phyloP scores from a whole-genome alignment of 2,329 filamentous ascomycete genomes.

The Chalaropsis ovoidea region DNA sequence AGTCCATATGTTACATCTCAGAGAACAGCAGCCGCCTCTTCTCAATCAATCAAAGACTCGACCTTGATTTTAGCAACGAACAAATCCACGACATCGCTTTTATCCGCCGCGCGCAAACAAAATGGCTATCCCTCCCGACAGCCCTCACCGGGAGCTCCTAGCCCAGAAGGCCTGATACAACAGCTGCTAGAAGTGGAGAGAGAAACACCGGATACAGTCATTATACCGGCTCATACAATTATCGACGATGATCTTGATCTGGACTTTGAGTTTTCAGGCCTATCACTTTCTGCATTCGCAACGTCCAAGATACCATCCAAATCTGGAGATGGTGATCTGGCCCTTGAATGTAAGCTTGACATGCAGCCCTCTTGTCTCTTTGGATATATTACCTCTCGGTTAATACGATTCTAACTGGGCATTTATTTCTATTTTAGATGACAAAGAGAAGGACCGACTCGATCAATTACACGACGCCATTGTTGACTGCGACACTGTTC shows the following conservation, averaged over 20 bases:
- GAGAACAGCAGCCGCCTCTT: constrained; percentile 45
- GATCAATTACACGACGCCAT: constrained; percentile 88
- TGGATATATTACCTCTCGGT: not conserved
- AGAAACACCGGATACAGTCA: constrained; percentile 10
- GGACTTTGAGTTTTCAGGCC: constrained; percentile 66
- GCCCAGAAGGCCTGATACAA: constrained; percentile 20
- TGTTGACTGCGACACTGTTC: constrained; percentile 78
- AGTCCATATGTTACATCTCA: constrained; percentile 59
- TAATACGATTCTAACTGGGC: not conserved
- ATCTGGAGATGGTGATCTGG: not conserved
- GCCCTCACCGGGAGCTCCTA: constrained; percentile 19
- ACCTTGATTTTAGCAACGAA: constrained; percentile 68
- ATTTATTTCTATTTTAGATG: constrained; percentile 41
- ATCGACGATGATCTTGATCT: constrained; percentile 48
- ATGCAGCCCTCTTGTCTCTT: not conserved
- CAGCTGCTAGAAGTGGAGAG: constrained; percentile 19
- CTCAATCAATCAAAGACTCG: constrained; percentile 41
- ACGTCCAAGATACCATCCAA: constrained; percentile 29
- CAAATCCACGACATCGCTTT: constrained; percentile 66
- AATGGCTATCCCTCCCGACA: constrained; percentile 60
- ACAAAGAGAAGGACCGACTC: constrained; percentile 72
- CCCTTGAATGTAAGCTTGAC: constrained; percentile 20
- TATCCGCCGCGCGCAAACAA: constrained; percentile 51
- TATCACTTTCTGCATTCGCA: constrained; percentile 66
- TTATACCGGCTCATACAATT: constrained; percentile 45